phyloP scores from a whole-genome alignment of 257 asterid species.

The Primulina eburnea region DNA sequence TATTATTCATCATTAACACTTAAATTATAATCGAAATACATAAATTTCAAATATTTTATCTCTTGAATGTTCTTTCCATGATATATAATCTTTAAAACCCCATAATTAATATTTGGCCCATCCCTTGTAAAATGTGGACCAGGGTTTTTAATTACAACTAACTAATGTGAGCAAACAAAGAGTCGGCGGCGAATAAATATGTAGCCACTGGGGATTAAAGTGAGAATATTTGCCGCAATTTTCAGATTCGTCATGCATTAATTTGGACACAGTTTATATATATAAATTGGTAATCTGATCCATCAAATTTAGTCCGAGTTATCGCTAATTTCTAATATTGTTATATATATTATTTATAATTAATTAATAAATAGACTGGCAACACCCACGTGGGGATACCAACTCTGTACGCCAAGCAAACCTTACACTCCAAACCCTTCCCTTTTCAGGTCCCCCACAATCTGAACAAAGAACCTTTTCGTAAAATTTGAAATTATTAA shows the following conservation, averaged over 20 bases:
- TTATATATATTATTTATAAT: too few species aligned
- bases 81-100: neutral
- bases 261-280: neutral
- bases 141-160: neutral
- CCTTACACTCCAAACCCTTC: conserved; percentile 31
- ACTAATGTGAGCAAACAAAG: conserved; percentile 21
- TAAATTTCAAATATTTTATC: too few species aligned
- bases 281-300: neutral
- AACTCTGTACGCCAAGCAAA: conserved; percentile 29
- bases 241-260: neutral
- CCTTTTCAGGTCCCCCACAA: neutral
- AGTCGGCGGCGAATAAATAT: conserved; percentile 40
- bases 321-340: too few species aligned
- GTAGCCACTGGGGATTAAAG: conserved; percentile 26
- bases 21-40: too few species aligned
- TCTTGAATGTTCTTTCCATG: neutral
- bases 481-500: neutral
- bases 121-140: neutral
- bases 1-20: too few species aligned
- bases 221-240: conserved; percentile 31
- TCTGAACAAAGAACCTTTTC: neutral
- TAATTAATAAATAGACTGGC: conserved; percentile 23
- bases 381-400: conserved; percentile 43
- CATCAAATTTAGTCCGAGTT: neutral
- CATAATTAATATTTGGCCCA: neutral